A percentile compares a stretch with the other conserved stretches of the same genome.
phyloP scores from a whole-genome alignment of 1,139 yeast genomes.

The Saccharomycopsis crataegensis region DNA sequence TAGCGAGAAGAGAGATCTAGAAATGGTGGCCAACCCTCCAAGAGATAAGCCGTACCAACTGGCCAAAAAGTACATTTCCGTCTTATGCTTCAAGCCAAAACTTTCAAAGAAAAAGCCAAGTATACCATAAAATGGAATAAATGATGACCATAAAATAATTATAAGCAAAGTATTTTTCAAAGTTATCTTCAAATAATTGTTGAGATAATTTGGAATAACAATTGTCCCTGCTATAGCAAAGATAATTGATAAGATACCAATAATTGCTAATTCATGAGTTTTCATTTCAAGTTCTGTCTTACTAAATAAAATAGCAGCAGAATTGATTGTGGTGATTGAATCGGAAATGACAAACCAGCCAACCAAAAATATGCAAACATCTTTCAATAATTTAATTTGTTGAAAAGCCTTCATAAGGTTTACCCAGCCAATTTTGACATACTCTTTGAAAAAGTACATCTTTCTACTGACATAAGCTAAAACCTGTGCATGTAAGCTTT shows the following conservation, averaged over 20 bases:
- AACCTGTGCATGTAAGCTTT: neutral
- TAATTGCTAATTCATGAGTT: slow-evolving; percentile 50
- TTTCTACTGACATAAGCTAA: slow-evolving; percentile 3
- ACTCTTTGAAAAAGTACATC: slow-evolving; percentile 25
- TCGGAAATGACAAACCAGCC: slow-evolving; percentile 71
- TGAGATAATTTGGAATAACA: slow-evolving; percentile 41
- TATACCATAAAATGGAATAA: slow-evolving; percentile 61
- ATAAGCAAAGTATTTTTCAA: slow-evolving; percentile 42
- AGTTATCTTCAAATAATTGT: slow-evolving; percentile 33
- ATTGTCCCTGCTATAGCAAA: slow-evolving; percentile 60
- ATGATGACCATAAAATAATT: slow-evolving; percentile 50
- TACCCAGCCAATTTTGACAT: slow-evolving; percentile 50
- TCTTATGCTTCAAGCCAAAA: slow-evolving; percentile 50
- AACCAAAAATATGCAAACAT: slow-evolving; percentile 49
- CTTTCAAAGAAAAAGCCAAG: slow-evolving; percentile 45
- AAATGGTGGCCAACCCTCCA: slow-evolving; percentile 60
- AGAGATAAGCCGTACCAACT: slow-evolving; percentile 64
- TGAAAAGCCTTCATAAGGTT: slow-evolving; percentile 44
- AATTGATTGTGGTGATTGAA: slow-evolving; percentile 63
- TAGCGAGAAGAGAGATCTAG: slow-evolving; percentile 55
- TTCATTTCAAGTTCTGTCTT: slow-evolving; percentile 58
- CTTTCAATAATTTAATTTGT: slow-evolving; percentile 49
- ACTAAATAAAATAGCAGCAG: slow-evolving; percentile 66
- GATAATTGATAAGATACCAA: slow-evolving; percentile 54
- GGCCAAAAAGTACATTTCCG: slow-evolving; percentile 59